Conservation (phyloP, 768 basidiomycete genomes). For the Lactarius hengduanensis region DNA sequence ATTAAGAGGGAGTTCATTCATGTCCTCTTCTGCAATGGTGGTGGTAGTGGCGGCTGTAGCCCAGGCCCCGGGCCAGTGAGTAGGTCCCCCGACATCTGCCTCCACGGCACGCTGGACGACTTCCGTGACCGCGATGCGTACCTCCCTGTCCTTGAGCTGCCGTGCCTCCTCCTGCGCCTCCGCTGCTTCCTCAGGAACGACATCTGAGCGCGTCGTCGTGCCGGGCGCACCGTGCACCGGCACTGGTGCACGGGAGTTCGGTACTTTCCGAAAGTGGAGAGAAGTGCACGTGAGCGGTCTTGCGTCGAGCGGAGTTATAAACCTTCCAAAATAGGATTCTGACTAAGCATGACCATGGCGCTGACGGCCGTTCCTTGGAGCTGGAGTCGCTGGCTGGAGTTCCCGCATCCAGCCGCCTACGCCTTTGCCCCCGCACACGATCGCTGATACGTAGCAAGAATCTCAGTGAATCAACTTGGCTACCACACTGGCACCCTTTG, state of each 20-base stretch:
- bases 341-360: no score
- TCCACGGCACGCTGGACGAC: slow-evolving; percentile 36
- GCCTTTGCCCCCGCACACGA: no score
- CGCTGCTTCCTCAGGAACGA: not conserved
- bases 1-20: not conserved
- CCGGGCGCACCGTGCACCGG: slow-evolving; percentile 35
- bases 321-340: no score
- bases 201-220: not conserved
- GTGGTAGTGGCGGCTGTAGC: not conserved
- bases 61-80: not conserved
- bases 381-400: no score
- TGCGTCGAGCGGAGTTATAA: no score
- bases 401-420: no score
- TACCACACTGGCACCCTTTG: no score
- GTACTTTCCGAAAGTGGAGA: no score
- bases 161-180: slow-evolving; percentile 12
- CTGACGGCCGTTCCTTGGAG: no score
- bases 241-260: slow-evolving; percentile 58
- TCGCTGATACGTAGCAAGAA: no score
- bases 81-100: slow-evolving; percentile 26
- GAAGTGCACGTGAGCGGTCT: no score
- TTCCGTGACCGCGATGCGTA: slow-evolving; percentile 36
- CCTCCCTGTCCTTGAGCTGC: slow-evolving; percentile 12
- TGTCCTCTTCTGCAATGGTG: not conserved
- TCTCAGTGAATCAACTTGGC: no score